These are phyloP conservation scores for Coprinellus micaceus DNA, from an alignment of 768 basidiomycete species.

Conservation along the genomic window DNA sequence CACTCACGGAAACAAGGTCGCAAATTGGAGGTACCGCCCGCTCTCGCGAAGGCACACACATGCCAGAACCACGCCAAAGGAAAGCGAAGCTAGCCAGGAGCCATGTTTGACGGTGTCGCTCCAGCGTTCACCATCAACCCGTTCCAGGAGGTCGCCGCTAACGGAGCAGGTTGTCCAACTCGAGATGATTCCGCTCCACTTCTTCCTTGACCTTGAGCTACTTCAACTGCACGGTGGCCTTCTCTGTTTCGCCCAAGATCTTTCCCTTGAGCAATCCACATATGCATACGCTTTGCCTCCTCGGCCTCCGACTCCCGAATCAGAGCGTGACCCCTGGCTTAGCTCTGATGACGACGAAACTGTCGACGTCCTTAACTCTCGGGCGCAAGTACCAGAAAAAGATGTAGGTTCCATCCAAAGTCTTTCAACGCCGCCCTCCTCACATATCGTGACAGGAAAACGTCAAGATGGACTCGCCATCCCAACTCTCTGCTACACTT, in stretches of 20 bases:
- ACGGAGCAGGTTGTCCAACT: conserved; percentile 28
- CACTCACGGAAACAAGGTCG: conserved; percentile 47
- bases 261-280: neutral
- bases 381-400: neutral
- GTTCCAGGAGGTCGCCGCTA: neutral
- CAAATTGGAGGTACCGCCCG: conserved; percentile 52
- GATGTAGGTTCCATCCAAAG: neutral
- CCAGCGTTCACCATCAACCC: neutral
- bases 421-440: neutral
- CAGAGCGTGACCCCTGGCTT: neutral
- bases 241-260: conserved; percentile 47
- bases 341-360: neutral
- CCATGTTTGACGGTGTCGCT: neutral
- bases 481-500: neutral
- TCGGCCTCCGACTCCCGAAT: neutral
- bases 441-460: neutral
- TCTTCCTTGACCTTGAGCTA: conserved; percentile 67
- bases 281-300: neutral
- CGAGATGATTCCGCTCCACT: conserved; percentile 60
- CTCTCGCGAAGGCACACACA: neutral
- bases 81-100: neutral
- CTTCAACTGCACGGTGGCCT: conserved; percentile 36
- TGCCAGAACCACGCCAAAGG: neutral
- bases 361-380: neutral
- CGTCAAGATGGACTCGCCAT: neutral